Evolutionary conservation across 345 rosid genomes (phyloP), one percentile per base, ranked within the genome.

Genomic region (Limnanthes douglasii): DNA sequence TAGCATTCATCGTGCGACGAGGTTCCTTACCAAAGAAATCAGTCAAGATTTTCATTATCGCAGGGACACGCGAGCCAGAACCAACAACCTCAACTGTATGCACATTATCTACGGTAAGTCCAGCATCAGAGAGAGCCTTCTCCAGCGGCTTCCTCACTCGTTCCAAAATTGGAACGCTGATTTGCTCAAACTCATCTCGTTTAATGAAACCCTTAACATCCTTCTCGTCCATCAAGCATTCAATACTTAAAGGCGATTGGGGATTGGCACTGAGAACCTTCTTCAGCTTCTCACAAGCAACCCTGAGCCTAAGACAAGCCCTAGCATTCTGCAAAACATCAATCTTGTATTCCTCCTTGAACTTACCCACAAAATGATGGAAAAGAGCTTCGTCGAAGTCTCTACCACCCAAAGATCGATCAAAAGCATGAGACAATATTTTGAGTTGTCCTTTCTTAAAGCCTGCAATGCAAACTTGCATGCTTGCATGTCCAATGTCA

Each of bases 11-110:
- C 11, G 96, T 80, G 9, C 93, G 78, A 51, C 94, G 68, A 3
- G 95, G 96, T 61, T 85, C 99, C 62, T 90, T 90, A n/a, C 99
- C 93, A 19, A 90, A 90, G 57, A 90, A 80, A 30, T 85, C 96
- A 0, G 94, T 69, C 34, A 90, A 34, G 30, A 90, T 85, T 61
- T 68, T 90, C 19, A 78, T 51, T 11, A 90, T 43, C 11, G 99
- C 68, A 43, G 99, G 99, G 17, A 85, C 56, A 3, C 96, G 93
- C 26, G 99, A 85, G 1, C 66, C 86, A 11, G 94, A 81, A 25
- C 98, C 98, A 21, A 90, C 77, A 23, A 90, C 78, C 70, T 90
- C 98, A 21, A 90, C 96, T 62, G 48, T 67, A 40, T 90, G 94
- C 53, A 90, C 64, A 63, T 69, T 47, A 34, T 80, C 96, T 34